Evolutionary conservation across 192 early-diverging fungal species (phyloP).

Genomic region (Coemansia sp.): DNA sequence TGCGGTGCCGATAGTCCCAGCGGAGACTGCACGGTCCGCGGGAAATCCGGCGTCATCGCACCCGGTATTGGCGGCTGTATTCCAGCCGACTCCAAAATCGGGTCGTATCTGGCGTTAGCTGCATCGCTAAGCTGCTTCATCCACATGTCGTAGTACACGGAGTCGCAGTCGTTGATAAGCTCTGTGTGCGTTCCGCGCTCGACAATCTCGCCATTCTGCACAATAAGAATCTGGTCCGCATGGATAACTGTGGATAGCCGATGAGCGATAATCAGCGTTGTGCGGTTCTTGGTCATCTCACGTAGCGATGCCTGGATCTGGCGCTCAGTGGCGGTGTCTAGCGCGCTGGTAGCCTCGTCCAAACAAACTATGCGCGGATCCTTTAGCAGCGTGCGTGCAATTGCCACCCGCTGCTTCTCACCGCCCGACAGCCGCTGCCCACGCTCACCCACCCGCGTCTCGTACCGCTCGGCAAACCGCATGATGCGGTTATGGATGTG

Average conservation of each 20-base stretch:
- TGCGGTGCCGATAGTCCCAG: constrained; percentile 6
- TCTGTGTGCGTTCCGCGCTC: constrained; percentile 82
- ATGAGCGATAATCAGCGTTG: constrained; percentile 85
- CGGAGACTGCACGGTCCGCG: neutral
- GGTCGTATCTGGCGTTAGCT: constrained; percentile 34
- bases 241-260: constrained; percentile 81
- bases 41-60: constrained; percentile 11
- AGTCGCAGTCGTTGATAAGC: constrained; percentile 56
- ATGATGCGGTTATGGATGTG: constrained; percentile 75
- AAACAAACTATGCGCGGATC: constrained; percentile 81
- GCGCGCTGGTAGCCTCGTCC: constrained; percentile 91
- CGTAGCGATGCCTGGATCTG: constrained; percentile 82
- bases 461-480: constrained; percentile 73
- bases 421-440: constrained; percentile 87
- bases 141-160: constrained; percentile 89
- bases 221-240: constrained; percentile 82
- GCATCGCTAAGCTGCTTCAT: constrained; percentile 78
- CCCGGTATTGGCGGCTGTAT: constrained; percentile 23
- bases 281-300: constrained; percentile 74
- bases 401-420: constrained; percentile 89
- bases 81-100: constrained; percentile 21
- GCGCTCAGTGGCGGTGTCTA: constrained; percentile 83
- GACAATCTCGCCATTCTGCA: constrained; percentile 77
- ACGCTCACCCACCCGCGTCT: constrained; percentile 85
- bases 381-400: constrained; percentile 93